Conservation (phyloP, 305 asterid species). For the Fraxinus greggii region DNA sequence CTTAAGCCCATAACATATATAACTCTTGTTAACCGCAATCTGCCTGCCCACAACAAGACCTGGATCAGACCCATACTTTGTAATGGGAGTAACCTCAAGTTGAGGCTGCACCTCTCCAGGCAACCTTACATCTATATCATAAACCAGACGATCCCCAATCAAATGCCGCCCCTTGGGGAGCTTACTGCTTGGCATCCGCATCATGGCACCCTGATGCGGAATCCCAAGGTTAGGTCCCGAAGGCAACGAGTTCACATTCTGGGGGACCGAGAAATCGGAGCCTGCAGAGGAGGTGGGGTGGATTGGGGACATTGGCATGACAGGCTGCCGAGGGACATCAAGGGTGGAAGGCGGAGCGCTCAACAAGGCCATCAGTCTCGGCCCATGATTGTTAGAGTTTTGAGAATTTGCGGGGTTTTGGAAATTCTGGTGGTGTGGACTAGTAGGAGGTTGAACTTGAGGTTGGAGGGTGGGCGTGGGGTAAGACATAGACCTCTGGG, state of each 20-base stretch:
- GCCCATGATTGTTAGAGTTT: slow-evolving; percentile 41
- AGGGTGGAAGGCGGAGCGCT: slow-evolving; percentile 46
- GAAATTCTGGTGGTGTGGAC: slow-evolving; percentile 42
- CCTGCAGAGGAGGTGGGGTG: slow-evolving; percentile 46
- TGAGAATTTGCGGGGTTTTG: slow-evolving; percentile 37
- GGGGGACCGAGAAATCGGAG: slow-evolving; percentile 34
- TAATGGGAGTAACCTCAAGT: slow-evolving; percentile 83
- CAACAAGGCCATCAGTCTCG: slow-evolving; percentile 63
- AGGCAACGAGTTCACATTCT: slow-evolving; percentile 23
- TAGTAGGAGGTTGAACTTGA: slow-evolving; percentile 42
- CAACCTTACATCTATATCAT: slow-evolving; percentile 63
- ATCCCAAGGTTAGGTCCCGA: slow-evolving; percentile 30
- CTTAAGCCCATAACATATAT: slow-evolving; percentile 74
- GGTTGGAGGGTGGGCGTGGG: slow-evolving; percentile 41
- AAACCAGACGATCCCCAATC: slow-evolving; percentile 50
- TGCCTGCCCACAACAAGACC: slow-evolving; percentile 77
- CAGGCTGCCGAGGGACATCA: slow-evolving; percentile 28
- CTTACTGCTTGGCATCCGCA: slow-evolving; percentile 55
- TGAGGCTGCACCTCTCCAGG: slow-evolving; percentile 79
- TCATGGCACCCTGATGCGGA: slow-evolving; percentile 28
- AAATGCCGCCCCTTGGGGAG: slow-evolving; percentile 61
- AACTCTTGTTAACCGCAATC: slow-evolving; percentile 70
- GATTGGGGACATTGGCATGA: slow-evolving; percentile 23
- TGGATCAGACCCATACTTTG: slow-evolving; percentile 74
- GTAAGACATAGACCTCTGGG: slow-evolving; percentile 50